Evolutionary conservation across 495 filamentous ascomycete species (phyloP).

Genomic region (Aspergillus avenaceus): DNA sequence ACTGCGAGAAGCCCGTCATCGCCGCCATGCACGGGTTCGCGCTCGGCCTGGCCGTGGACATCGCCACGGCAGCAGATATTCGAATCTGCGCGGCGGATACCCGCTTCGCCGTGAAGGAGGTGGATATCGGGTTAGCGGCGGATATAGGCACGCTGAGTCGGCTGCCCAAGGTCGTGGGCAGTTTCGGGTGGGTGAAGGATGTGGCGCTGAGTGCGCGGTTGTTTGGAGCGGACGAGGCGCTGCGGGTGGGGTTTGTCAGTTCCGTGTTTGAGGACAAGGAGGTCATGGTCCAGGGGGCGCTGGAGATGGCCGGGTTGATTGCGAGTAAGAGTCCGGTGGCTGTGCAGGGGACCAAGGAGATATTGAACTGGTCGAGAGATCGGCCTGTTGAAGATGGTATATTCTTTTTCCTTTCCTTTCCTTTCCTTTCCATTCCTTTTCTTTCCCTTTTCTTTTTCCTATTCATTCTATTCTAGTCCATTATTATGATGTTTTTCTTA

Average conservation of each 20-base stretch:
- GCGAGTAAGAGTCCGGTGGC: slow-evolving; percentile 86
- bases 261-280: slow-evolving; percentile 65
- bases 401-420: slow-evolving; percentile 18
- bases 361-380: slow-evolving; percentile 84
- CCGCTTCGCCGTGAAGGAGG: slow-evolving; percentile 82
- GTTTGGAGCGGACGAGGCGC: slow-evolving; percentile 77
- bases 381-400: slow-evolving; percentile 70
- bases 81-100: slow-evolving; percentile 63
- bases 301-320: slow-evolving; percentile 64
- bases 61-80: slow-evolving; percentile 74
- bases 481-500: too few relatives aligned
- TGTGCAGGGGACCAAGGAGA: slow-evolving; percentile 87
- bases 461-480: too few relatives aligned
- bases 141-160: slow-evolving; percentile 87
- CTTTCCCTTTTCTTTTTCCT: neutral
- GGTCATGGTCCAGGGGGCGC: slow-evolving; percentile 54
- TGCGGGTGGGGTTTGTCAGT: slow-evolving; percentile 78
- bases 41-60: slow-evolving; percentile 81
- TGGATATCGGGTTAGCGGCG: slow-evolving; percentile 91
- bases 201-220: slow-evolving; percentile 72
- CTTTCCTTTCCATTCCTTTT: too few relatives aligned
- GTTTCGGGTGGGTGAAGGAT: slow-evolving; percentile 84
- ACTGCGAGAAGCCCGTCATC: slow-evolving; percentile 91
- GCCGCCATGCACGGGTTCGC: slow-evolving; percentile 76
- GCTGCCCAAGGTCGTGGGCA: slow-evolving; percentile 79